phyloP scores from a whole-genome alignment of 129 eudicot species.

The Solidago caesia region DNA sequence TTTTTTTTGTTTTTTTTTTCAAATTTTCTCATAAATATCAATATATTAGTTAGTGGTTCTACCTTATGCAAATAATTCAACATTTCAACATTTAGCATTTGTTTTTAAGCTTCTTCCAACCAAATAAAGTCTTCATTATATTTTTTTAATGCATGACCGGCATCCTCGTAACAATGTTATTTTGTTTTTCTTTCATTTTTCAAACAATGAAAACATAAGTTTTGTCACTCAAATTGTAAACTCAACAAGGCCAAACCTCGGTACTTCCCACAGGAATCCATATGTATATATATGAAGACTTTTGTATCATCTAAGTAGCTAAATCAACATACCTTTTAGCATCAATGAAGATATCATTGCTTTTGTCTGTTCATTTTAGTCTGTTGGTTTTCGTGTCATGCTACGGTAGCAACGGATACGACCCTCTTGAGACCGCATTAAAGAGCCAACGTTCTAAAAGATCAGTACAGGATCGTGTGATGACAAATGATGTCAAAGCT shows the following conservation, averaged over 20 bases:
- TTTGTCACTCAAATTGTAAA: constrained; percentile 18
- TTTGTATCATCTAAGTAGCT: constrained; percentile 4
- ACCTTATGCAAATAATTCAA: background rate
- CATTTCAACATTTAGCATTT: constrained; percentile 2
- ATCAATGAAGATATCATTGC: constrained; percentile 32
- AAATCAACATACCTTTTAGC: background rate
- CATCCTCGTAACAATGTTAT: constrained; percentile 21
- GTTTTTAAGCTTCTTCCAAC: background rate
- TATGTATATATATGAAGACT: constrained; percentile 9
- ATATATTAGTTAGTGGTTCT: constrained; percentile 1
- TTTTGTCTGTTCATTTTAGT: constrained; percentile 31
- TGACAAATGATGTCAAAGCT: background rate
- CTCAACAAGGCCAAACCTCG: constrained; percentile 17
- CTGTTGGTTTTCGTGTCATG: constrained; percentile 35
- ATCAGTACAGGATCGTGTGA: background rate
- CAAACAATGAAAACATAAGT: constrained; percentile 29
- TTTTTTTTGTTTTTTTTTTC: background rate
- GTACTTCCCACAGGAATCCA: constrained; percentile 20
- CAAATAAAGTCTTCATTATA: background rate
- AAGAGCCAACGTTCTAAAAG: constrained; percentile 31
- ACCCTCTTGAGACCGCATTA: constrained; percentile 36
- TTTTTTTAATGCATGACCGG: background rate
- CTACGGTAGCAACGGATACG: constrained; percentile 35
- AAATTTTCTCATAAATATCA: background rate
- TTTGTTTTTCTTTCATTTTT: constrained; percentile 1